Evolutionary conservation across 768 basidiomycete genomes (phyloP).

Genomic region (Serpula lacrymans): DNA sequence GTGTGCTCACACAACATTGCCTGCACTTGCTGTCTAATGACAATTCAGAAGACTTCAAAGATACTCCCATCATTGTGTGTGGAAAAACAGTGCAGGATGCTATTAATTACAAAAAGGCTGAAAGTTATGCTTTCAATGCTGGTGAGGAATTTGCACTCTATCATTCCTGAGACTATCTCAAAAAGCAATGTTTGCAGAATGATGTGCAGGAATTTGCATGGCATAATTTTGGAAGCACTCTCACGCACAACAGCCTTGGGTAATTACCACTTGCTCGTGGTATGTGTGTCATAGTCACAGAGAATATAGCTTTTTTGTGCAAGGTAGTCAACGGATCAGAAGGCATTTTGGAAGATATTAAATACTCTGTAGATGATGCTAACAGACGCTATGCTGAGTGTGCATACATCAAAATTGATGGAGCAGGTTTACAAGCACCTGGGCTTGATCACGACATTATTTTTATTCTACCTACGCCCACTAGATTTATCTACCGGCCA

Average conservation of each 20-base stretch:
- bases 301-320: constrained; percentile 11
- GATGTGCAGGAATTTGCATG: no score
- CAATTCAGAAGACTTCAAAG: no score
- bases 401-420: constrained; percentile 1
- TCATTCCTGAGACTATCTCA: no score
- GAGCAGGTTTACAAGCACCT: no score
- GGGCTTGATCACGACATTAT: constrained; percentile 20
- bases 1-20: no score
- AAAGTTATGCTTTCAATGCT: background rate
- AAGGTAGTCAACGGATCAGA: constrained; percentile 14
- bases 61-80: constrained; percentile 6
- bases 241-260: no score
- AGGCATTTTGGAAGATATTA: constrained; percentile 9
- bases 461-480: constrained; percentile 15
- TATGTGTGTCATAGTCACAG: constrained; percentile 17
- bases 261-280: constrained; percentile 13
- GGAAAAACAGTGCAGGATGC: no score
- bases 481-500: constrained; percentile 12
- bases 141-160: background rate
- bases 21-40: no score
- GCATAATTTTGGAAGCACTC: no score
- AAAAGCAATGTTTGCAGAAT: no score
- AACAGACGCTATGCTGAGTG: background rate
- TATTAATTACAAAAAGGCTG: no score
- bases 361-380: background rate